Conservation (phyloP, 352 stramenopile genomes). For the Pythium brachiatum region DNA sequence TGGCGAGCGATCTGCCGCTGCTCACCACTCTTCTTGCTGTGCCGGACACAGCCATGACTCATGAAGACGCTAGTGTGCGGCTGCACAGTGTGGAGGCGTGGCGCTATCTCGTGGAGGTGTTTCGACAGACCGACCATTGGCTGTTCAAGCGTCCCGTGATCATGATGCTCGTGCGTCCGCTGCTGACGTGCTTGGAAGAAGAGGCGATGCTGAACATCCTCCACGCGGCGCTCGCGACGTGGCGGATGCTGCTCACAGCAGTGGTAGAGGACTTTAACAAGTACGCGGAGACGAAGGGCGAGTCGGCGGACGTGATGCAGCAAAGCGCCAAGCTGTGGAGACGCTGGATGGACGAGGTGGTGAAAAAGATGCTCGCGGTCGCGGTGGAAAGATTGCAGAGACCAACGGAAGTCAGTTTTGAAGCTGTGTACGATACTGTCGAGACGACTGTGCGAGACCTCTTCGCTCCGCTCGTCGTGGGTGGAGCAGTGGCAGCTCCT, state of each 20-base stretch:
- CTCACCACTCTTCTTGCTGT: slow-evolving; percentile 58
- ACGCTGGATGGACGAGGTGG: slow-evolving; percentile 50
- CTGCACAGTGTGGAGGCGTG: slow-evolving; percentile 56
- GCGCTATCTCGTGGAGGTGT: slow-evolving; percentile 44
- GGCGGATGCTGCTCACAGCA: slow-evolving; percentile 39
- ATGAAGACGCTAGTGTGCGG: slow-evolving; percentile 42
- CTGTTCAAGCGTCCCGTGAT: slow-evolving; percentile 57
- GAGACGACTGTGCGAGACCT: slow-evolving; percentile 12
- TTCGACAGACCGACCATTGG: slow-evolving; percentile 47
- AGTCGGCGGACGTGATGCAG: slow-evolving; percentile 29
- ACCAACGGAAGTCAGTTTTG: background rate
- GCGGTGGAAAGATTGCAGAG: slow-evolving; percentile 3
- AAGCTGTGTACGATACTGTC: slow-evolving; percentile 1
- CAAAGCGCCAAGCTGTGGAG: slow-evolving; percentile 49
- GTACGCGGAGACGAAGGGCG: slow-evolving; percentile 27
- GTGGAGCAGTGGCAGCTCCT: background rate
- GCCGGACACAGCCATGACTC: slow-evolving; percentile 47
- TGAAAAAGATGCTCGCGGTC: slow-evolving; percentile 29
- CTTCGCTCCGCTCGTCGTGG: slow-evolving; percentile 2
- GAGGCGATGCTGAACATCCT: slow-evolving; percentile 49
- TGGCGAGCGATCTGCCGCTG: slow-evolving; percentile 40
- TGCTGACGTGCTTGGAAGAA: slow-evolving; percentile 44
- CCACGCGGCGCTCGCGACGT: slow-evolving; percentile 47
- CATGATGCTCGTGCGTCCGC: slow-evolving; percentile 44
- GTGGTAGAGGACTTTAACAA: slow-evolving; percentile 53